Conservation (phyloP, 768 basidiomycete species). For the Holtermannia corniformis region DNA sequence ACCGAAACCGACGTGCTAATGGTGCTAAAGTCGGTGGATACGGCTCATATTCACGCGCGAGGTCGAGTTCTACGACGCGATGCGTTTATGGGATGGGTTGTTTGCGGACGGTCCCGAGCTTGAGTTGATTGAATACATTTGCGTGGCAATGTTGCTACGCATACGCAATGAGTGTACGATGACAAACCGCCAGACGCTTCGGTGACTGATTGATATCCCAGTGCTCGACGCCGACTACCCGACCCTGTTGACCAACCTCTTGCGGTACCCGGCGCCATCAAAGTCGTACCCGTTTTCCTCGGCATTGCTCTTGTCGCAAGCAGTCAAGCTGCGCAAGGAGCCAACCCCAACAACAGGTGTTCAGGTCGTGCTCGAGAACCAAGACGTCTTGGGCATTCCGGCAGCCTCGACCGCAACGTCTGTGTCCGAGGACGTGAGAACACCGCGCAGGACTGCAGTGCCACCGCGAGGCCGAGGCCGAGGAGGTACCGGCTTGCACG, state of each 20-base stretch:
- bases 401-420: conserved; percentile 47
- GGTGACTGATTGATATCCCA: conserved; percentile 37
- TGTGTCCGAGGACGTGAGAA: conserved; percentile 27
- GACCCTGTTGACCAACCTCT: conserved; percentile 65
- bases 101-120: conserved; percentile 79
- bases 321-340: conserved; percentile 63
- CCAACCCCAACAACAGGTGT: conserved; percentile 65
- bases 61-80: conserved; percentile 65
- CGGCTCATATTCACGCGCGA: conserved; percentile 88
- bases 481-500: neutral
- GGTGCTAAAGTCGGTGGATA: conserved; percentile 67
- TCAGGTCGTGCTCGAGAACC: conserved; percentile 73
- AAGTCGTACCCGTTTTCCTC: conserved; percentile 27
- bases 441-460: conserved; percentile 15
- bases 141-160: conserved; percentile 88
- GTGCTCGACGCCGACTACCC: conserved; percentile 84
- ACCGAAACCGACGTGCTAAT: neutral
- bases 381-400: conserved; percentile 63
- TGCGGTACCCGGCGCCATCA: conserved; percentile 69
- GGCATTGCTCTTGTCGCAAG: conserved; percentile 70
- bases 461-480: neutral
- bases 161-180: conserved; percentile 76
- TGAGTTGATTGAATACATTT: conserved; percentile 72
- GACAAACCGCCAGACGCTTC: neutral
- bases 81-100: conserved; percentile 91